A percentile compares a stretch with the other conserved stretches of the same genome.
These are phyloP conservation scores for Naegleria fowleri DNA, from an alignment of 208 protist species.

Conservation along the genomic window DNA sequence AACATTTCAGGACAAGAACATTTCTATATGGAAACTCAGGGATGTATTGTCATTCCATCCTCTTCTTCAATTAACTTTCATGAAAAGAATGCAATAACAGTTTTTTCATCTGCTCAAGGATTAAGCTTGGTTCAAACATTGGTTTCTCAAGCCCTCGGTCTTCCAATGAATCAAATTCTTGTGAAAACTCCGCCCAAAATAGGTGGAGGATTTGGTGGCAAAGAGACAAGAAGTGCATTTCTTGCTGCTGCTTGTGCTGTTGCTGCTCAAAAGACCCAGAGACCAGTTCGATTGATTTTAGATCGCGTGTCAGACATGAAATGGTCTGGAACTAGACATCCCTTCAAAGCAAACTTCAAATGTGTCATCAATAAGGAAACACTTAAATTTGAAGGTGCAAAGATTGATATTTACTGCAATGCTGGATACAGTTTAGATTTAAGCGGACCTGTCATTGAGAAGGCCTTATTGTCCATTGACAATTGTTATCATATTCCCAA, in stretches of 20 bases:
- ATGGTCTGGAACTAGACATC: constrained; percentile 44
- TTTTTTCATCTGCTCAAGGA: constrained; percentile 66
- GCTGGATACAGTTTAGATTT: constrained; percentile 31
- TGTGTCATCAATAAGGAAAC: neutral
- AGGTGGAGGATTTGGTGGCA: constrained; percentile 85
- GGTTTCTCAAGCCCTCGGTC: neutral
- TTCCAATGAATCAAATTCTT: neutral
- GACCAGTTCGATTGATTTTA: constrained; percentile 54
- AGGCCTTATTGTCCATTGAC: constrained; percentile 53
- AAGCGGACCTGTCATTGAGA: constrained; percentile 1
- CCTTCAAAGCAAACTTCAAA: constrained; percentile 25
- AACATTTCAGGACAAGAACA: constrained; percentile 77
- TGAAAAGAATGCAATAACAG: constrained; percentile 54
- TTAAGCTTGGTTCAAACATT: constrained; percentile 67
- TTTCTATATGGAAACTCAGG: constrained; percentile 78
- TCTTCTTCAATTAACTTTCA: neutral
- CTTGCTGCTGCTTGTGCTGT: constrained; percentile 41
- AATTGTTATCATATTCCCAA: constrained; percentile 67
- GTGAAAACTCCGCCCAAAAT: constrained; percentile 27
- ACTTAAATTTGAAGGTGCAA: neutral
- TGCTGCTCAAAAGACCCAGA: constrained; percentile 47
- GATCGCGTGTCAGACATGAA: too few species aligned
- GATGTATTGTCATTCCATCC: constrained; percentile 51
- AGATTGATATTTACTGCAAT: constrained; percentile 18
- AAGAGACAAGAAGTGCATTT: constrained; percentile 57